Base-by-base conservation (phyloP, 1,139 yeast species). In the Nakaseomyces kungkrabaensis region DNA sequence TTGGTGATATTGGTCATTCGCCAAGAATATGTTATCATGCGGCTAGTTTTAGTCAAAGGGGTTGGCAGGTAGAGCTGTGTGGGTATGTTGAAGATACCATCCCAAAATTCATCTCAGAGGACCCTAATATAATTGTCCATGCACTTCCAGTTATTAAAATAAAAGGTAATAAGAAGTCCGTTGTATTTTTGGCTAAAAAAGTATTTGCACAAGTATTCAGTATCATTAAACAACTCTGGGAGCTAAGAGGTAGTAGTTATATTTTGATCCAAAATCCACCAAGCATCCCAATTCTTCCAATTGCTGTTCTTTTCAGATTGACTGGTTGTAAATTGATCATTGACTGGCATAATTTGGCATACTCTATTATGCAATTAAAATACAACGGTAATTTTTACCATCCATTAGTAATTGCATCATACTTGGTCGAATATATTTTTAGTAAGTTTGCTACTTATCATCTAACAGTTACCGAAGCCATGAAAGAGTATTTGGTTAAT, bases 311-410 rank as follows among this genome's bases (percentile, higher is more conserved):
- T 1, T 81, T 77, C 62, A 76, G 78, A 51, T 70, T 79, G 57
- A 77, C 82, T 46, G 79, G 84, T 8, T 71, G 79, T 5, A 78
- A 77, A 59, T 69, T 92, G 37, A 75, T 92, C 22, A 79, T 94
- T 50, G 99, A 94, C 68, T 94, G 98, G 98, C 99, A 94, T 67
- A 94, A 94, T 65, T 72, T 94, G 59, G 96, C 95, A 48, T 92
- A 80, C 67, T 78, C 95, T 1, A 87, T 94, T 32, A 70, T 94
- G 54, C 83, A 85, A 50, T 67, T 92, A 59, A 80, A 81, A 56
- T 79, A 79, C 59, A 59, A 72, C 11, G 61, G 54, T 37, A 72
- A 66, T 13, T 56, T 68, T 47, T 66, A 62, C 47, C 89, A 87
- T 60, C 81, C 83, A 0, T 65, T 87, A 52, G 96, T 90, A 3